Evolutionary conservation across 768 basidiomycete genomes (phyloP).

Genomic region (Naganishia randhawae): DNA sequence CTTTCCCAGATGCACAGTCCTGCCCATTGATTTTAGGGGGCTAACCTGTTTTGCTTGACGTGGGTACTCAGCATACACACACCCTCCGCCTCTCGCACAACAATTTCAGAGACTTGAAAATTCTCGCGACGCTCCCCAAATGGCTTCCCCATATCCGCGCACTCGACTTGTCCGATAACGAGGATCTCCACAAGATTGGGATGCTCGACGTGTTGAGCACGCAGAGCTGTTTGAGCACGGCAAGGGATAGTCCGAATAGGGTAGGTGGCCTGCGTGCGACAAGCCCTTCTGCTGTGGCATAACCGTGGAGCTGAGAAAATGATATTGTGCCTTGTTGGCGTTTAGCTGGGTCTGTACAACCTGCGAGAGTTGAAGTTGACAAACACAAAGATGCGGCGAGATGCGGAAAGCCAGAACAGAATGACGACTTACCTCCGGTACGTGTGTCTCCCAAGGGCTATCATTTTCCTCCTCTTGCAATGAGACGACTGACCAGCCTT

Average conservation of each 20-base stretch:
- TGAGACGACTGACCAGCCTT: neutral
- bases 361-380: slow-evolving; percentile 22
- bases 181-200: slow-evolving; percentile 61
- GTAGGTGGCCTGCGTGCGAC: too few relatives aligned
- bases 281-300: too few relatives aligned
- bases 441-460: too few relatives aligned
- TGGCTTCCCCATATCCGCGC: slow-evolving; percentile 62
- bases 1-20: too few relatives aligned
- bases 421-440: slow-evolving; percentile 63
- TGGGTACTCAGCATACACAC: slow-evolving; percentile 58
- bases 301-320: too few relatives aligned
- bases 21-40: too few relatives aligned
- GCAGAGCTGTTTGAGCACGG: slow-evolving; percentile 59
- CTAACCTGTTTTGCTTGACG: slow-evolving; percentile 27
- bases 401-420: slow-evolving; percentile 58
- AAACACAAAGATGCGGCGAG: slow-evolving; percentile 40
- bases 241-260: slow-evolving; percentile 1
- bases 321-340: neutral
- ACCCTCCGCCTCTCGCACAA: slow-evolving; percentile 83
- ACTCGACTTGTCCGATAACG: slow-evolving; percentile 50
- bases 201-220: slow-evolving; percentile 61
- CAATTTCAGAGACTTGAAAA: slow-evolving; percentile 61
- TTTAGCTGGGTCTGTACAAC: slow-evolving; percentile 13
- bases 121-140: slow-evolving; percentile 62
- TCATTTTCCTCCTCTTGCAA: slow-evolving; percentile 55